Conservation (phyloP, 2,329 filamentous ascomycete species). For the Basipetospora chlamydospora region DNA sequence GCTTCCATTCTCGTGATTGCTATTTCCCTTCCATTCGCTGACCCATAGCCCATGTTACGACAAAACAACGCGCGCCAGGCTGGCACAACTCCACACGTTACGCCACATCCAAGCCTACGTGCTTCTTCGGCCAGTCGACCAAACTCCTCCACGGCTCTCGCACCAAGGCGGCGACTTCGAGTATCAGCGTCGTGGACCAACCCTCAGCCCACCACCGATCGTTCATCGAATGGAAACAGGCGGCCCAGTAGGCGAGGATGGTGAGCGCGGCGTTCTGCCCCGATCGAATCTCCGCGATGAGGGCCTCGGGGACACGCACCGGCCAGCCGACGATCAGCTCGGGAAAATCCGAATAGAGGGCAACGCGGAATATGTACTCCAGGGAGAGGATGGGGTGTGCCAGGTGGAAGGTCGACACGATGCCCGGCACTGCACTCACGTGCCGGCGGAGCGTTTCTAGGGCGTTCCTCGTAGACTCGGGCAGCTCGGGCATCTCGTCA, state of each 20-base stretch:
- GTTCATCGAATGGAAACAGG: conserved; percentile 5
- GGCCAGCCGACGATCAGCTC: conserved; percentile 8
- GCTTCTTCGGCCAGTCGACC: not conserved
- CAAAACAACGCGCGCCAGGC: too few relatives aligned
- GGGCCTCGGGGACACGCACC: conserved; percentile 6
- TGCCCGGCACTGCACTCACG: not conserved
- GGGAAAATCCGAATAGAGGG: conserved; percentile 1
- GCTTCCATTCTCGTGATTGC: too few relatives aligned
- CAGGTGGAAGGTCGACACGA: not conserved
- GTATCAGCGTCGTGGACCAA: conserved; percentile 7
- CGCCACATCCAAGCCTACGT: not conserved
- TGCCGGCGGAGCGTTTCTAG: not conserved
- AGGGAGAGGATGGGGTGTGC: not conserved
- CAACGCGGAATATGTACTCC: conserved; percentile 5
- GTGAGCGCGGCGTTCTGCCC: conserved; percentile 6
- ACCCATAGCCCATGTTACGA: too few relatives aligned
- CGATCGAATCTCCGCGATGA: conserved; percentile 3
- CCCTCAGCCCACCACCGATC: conserved; percentile 9
- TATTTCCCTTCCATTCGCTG: too few relatives aligned
- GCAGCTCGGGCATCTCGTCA: not conserved
- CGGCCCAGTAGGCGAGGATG: conserved; percentile 8
- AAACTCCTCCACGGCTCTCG: conserved; percentile 1
- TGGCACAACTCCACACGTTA: too few relatives aligned
- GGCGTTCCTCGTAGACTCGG: not conserved
- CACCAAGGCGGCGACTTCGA: conserved; percentile 3